phyloP scores from a whole-genome alignment of 225 moss, liverwort and hornwort genomes.

The Marchantia polymorpha region DNA sequence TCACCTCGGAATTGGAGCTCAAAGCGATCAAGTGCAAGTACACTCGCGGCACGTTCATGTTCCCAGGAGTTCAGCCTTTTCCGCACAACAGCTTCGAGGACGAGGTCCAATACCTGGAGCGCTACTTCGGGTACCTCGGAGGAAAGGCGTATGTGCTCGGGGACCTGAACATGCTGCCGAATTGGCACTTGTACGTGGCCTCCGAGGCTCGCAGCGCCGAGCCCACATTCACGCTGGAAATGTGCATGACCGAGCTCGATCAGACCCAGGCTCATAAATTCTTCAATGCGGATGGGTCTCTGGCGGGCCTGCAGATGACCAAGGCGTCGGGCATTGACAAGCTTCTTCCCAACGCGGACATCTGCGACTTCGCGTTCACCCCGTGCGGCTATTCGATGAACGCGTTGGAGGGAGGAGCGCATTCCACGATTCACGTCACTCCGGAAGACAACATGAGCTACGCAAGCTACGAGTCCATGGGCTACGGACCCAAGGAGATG shows the following conservation, averaged over 20 bases:
- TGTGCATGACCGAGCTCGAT: constrained; percentile 73
- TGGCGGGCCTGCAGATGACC: constrained; percentile 53
- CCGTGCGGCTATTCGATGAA: constrained; percentile 78
- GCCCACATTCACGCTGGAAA: constrained; percentile 52
- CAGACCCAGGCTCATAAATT: constrained; percentile 41
- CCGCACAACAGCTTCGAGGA: constrained; percentile 56
- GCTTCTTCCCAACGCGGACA: constrained; percentile 41
- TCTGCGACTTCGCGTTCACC: constrained; percentile 68
- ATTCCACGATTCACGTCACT: constrained; percentile 70
- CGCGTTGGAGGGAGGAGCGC: constrained; percentile 48
- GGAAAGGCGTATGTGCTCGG: constrained; percentile 56
- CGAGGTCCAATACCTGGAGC: constrained; percentile 51
- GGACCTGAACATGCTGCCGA: constrained; percentile 33
- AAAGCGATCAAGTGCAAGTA: constrained; percentile 52
- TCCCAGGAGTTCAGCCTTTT: constrained; percentile 55
- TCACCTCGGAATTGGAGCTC: constrained; percentile 31
- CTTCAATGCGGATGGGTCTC: constrained; percentile 31
- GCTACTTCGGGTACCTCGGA: constrained; percentile 48
- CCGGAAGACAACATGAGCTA: constrained; percentile 62
- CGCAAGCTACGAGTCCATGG: constrained; percentile 76
- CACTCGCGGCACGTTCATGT: constrained; percentile 63
- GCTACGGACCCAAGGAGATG: constrained; percentile 42
- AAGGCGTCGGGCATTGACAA: constrained; percentile 37
- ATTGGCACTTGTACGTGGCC: constrained; percentile 64
- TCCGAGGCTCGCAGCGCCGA: constrained; percentile 13